Evolutionary conservation across 2,329 filamentous ascomycete genomes (phyloP).

Genomic region (Clonostachys chloroleuca): DNA sequence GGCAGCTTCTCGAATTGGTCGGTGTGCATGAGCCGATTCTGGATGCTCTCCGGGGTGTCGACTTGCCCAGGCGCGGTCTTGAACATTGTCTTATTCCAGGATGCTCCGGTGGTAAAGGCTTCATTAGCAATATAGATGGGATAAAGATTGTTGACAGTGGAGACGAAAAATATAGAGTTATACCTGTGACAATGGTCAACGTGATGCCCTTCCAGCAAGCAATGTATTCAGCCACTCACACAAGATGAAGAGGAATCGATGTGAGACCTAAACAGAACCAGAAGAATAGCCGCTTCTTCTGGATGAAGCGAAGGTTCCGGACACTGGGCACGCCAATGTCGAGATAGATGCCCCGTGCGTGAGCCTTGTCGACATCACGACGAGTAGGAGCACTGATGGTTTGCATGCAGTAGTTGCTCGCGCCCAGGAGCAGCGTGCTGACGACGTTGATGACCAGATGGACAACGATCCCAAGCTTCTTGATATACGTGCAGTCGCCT

Average conservation of each 20-base stretch:
- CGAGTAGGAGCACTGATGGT: conserved; percentile 23
- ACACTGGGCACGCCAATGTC: conserved; percentile 15
- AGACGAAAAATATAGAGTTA: neutral
- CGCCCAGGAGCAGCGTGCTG: conserved; percentile 19
- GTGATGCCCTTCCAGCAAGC: too few relatives aligned
- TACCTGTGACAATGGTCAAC: neutral
- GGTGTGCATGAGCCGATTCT: too few relatives aligned
- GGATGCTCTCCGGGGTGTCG: too few relatives aligned
- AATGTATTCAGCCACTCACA: neutral
- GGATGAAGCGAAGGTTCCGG: conserved; percentile 3
- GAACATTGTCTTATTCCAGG: too few relatives aligned
- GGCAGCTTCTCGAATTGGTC: neutral
- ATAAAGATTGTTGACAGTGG: neutral
- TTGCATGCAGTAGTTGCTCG: conserved; percentile 30
- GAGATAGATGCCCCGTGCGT: conserved; percentile 6
- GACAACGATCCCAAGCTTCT: neutral
- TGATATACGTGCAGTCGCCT: neutral
- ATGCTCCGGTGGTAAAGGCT: too few relatives aligned
- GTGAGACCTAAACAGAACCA: neutral
- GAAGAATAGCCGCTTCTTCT: too few relatives aligned
- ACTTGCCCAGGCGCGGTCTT: too few relatives aligned
- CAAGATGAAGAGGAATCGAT: neutral
- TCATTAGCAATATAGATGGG: neutral
- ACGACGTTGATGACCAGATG: neutral
- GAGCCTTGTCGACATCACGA: conserved; percentile 16